Evolutionary conservation across 2,329 filamentous ascomycete species (phyloP), one percentile per base, ranked within the genome.

Genomic region (Colletotrichum coccodes): DNA sequence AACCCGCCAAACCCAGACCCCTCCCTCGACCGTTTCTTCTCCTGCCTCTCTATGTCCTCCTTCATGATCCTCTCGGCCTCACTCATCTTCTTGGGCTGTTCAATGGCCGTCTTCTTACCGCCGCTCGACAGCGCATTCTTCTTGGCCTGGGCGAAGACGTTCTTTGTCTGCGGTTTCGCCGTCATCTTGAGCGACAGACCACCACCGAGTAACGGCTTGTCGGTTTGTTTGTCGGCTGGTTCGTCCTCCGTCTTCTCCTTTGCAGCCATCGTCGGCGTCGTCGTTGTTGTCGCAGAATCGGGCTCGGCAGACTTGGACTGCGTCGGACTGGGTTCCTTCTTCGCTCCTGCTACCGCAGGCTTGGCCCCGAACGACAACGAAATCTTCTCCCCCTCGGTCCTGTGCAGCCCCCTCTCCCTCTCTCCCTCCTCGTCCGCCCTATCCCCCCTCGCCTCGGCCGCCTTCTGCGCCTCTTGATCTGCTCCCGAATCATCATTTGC

Each of bases 51-150:
- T 79, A 94, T 86, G 76, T 95, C 92, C 74, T 93, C 91, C 79
- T 92, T 93, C 94, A 97, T 97, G 75, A 96, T 97, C 60, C 92
- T 87, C 80, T 95, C 94, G 3, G 91, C 92, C 76, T 97, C 94
- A 75, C 92, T 95, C 88, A 97, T 95, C 75, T 93, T 96, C 84
- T 93, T 94, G 2, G 90, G 90, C 62, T 87, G 87, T 70, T 89
- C 89, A 12, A 84, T 86, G 36, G 82, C 74, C 1, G 78, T 71
- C 77, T 93, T 94, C 79, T 94, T 94, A 3, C 86, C 82, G 1
- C 87, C 86, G 0, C 82, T 81, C 0, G 79, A 77, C 2, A 94
- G 81, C 0, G 91, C 90, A 71, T 95, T 95, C 82, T 94, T 95
- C 76, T 87, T 88, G 7, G 84, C 83, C 30, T 83, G 81, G 2